These are phyloP conservation scores for Podospora bellae-mahoneyi DNA, from an alignment of 495 filamentous ascomycete species.

Conservation along the genomic window DNA sequence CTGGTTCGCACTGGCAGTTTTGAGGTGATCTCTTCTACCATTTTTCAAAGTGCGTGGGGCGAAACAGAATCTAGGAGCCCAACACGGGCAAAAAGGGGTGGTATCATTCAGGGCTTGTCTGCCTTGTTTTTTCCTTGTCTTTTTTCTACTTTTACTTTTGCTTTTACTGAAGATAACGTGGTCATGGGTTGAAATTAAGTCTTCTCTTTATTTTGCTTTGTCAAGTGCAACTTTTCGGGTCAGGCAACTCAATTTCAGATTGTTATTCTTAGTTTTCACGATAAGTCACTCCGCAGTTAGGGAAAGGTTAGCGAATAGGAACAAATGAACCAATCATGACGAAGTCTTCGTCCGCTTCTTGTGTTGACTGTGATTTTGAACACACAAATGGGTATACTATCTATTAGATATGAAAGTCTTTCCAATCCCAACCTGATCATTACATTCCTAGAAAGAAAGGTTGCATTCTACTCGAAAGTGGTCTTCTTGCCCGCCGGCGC, in stretches of 20 bases:
- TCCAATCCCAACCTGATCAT: background rate
- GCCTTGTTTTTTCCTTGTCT: background rate
- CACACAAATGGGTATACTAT: background rate
- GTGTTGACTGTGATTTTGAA: background rate
- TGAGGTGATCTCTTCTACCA: background rate
- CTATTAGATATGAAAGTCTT: background rate
- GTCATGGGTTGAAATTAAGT: background rate
- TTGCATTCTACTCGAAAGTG: constrained; percentile 57
- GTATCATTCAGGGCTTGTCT: background rate
- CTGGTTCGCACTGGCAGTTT: background rate
- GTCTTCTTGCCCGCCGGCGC: constrained; percentile 78
- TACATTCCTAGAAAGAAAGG: background rate
- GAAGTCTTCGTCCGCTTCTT: no score
- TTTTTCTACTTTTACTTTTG: background rate
- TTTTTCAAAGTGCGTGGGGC: background rate
- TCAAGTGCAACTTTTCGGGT: background rate
- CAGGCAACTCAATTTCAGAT: background rate
- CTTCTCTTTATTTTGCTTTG: background rate
- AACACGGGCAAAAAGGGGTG: background rate
- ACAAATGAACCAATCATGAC: background rate
- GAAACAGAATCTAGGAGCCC: background rate
- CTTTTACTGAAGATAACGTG: background rate
- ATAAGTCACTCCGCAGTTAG: background rate
- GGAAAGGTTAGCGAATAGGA: background rate
- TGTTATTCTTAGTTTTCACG: background rate